A percentile compares a stretch with the other conserved stretches of the same genome.
Conservation (phyloP, 116 monocot genomes). For the Phalaenopsis hybrid region DNA sequence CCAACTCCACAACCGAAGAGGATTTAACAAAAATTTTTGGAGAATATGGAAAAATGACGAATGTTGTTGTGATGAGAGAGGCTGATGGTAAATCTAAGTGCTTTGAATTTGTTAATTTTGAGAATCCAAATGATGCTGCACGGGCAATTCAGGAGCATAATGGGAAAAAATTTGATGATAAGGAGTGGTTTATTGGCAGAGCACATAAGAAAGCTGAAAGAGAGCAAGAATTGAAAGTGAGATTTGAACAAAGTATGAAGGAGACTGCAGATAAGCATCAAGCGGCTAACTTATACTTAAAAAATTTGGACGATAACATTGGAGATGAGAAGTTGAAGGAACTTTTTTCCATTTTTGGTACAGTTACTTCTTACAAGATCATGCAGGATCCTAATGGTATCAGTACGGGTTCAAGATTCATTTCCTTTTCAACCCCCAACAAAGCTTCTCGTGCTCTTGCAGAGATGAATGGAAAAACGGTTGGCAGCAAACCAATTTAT, state of each 20-base stretch:
- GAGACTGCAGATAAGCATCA: conserved; percentile 49
- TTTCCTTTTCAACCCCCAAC: conserved; percentile 57
- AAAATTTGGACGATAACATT: conserved; percentile 54
- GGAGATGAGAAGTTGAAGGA: conserved; percentile 62
- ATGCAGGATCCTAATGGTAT: conserved; percentile 59
- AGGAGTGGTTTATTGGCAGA: conserved; percentile 63
- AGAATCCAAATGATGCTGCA: conserved; percentile 54
- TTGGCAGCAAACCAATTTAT: conserved; percentile 55
- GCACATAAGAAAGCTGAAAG: conserved; percentile 70
- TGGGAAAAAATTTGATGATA: conserved; percentile 36
- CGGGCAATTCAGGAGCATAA: conserved; percentile 37
- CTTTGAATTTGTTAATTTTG: conserved; percentile 69
- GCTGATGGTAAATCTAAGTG: conserved; percentile 52
- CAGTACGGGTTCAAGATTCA: conserved; percentile 70
- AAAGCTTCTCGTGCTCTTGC: conserved; percentile 44
- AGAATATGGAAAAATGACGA: conserved; percentile 47
- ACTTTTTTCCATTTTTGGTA: conserved; percentile 52
- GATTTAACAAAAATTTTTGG: conserved; percentile 44
- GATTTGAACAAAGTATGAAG: conserved; percentile 51
- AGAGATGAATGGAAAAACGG: conserved; percentile 64
- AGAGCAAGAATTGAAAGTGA: conserved; percentile 49
- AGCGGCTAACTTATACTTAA: conserved; percentile 57
- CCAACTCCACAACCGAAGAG: conserved; percentile 45
- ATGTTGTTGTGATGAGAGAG: conserved; percentile 66
- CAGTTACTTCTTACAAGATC: conserved; percentile 74